These are phyloP conservation scores for Trypanosoma boissoni DNA, from an alignment of 208 protist species.

Conservation along the genomic window DNA sequence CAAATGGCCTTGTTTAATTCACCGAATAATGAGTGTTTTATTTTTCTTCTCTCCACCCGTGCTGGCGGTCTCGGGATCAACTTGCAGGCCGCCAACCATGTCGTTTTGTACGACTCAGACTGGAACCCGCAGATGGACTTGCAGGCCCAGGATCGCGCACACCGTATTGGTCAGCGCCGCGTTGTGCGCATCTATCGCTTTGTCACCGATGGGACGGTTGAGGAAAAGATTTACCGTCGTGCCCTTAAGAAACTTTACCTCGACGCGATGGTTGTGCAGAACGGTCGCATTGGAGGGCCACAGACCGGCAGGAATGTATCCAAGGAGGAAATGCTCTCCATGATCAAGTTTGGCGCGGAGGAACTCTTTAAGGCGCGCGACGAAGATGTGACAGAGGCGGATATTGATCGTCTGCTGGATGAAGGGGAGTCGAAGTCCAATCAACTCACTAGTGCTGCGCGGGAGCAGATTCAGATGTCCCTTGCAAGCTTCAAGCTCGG, in stretches of 20 bases:
- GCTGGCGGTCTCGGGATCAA: constrained; percentile 99
- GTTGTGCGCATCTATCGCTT: constrained; percentile 97
- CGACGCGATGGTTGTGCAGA: constrained; percentile 98
- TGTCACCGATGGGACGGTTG: constrained; percentile 96
- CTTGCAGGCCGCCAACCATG: constrained; percentile 97
- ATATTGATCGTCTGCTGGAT: constrained; percentile 96
- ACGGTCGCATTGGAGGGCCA: constrained; percentile 88
- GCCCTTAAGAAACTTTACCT: constrained; percentile 98
- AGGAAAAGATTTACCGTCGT: constrained; percentile 98
- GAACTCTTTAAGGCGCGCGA: constrained; percentile 94
- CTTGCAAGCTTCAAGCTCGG: constrained; percentile 93
- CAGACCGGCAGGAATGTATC: constrained; percentile 51
- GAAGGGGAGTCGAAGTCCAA: constrained; percentile 85
- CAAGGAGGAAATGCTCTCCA: constrained; percentile 95
- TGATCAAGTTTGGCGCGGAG: constrained; percentile 98
- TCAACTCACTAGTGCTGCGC: constrained; percentile 78
- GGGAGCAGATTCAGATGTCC: constrained; percentile 84
- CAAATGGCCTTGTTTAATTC: constrained; percentile 96
- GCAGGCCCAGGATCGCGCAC: constrained; percentile 97
- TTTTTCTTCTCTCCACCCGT: constrained; percentile 98
- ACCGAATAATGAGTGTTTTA: constrained; percentile 87
- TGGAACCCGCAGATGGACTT: constrained; percentile 99
- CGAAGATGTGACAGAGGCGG: constrained; percentile 95
- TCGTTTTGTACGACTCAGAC: constrained; percentile 98
- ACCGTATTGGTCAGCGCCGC: constrained; percentile 98